These are phyloP conservation scores for Aspergillus ibericus DNA, from an alignment of 2,329 filamentous ascomycete species.

Conservation along the genomic window DNA sequence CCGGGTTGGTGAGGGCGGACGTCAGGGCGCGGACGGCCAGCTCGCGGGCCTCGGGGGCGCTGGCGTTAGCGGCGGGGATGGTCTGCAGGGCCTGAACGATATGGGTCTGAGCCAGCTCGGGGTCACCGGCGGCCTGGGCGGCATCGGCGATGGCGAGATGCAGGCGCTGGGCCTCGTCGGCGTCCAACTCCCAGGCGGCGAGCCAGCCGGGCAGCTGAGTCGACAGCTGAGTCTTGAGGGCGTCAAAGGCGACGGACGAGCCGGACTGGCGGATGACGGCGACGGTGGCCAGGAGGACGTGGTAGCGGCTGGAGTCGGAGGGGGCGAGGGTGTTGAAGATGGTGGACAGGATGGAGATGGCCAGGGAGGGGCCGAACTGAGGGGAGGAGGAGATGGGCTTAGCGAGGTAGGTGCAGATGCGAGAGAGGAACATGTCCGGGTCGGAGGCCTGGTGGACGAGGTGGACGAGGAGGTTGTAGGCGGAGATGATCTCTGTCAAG, in stretches of 20 bases:
- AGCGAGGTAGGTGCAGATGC: constrained; percentile 84
- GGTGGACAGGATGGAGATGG: constrained; percentile 86
- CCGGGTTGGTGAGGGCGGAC: constrained; percentile 64
- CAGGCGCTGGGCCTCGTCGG: constrained; percentile 80
- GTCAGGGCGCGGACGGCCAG: constrained; percentile 66
- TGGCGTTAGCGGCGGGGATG: constrained; percentile 62
- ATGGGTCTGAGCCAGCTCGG: constrained; percentile 73
- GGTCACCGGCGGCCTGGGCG: constrained; percentile 74
- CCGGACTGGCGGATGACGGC: constrained; percentile 73
- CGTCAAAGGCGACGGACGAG: constrained; percentile 75
- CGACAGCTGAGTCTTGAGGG: constrained; percentile 77
- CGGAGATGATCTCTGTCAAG: constrained; percentile 76
- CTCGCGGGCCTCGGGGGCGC: constrained; percentile 56
- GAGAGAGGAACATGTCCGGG: constrained; percentile 79
- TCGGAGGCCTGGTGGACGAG: constrained; percentile 84
- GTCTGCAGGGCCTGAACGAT: constrained; percentile 74
- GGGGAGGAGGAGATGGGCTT: constrained; percentile 85
- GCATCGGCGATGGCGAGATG: constrained; percentile 80
- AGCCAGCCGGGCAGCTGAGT: constrained; percentile 77
- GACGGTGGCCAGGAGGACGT: constrained; percentile 86
- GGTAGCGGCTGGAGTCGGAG: constrained; percentile 76
- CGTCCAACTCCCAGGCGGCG: constrained; percentile 75
- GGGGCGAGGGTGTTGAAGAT: constrained; percentile 90
- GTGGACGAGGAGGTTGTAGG: constrained; percentile 96
- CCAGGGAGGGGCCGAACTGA: constrained; percentile 78